Conservation (phyloP, 768 basidiomycete species). For the Trametes cubensis region DNA sequence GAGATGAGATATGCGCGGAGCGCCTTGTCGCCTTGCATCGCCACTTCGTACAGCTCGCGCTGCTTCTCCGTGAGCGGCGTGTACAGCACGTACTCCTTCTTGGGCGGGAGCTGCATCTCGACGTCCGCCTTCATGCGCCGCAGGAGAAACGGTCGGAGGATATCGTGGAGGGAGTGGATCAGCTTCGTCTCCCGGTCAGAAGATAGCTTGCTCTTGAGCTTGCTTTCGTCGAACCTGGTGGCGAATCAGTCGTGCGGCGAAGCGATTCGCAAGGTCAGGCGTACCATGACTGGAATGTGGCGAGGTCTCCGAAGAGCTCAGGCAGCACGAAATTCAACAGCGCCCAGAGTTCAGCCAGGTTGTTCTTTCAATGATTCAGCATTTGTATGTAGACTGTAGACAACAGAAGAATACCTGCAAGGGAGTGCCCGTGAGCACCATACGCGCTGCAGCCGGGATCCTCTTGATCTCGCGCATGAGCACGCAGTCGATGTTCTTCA, state of each 20-base stretch:
- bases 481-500: conserved; percentile 94
- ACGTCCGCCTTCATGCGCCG: conserved; percentile 93
- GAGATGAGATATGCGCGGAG: conserved; percentile 58
- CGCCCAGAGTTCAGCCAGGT: conserved; percentile 92
- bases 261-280: conserved; percentile 7
- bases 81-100: conserved; percentile 94
- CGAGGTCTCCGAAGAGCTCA: conserved; percentile 87
- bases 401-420: conserved; percentile 65
- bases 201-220: conserved; percentile 58
- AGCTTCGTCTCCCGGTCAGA: conserved; percentile 63
- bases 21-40: conserved; percentile 59
- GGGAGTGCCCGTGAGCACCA: conserved; percentile 96
- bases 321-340: conserved; percentile 95
- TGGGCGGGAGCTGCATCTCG: conserved; percentile 73
- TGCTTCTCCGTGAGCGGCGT: conserved; percentile 85
- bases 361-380: conserved; percentile 63
- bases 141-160: conserved; percentile 93
- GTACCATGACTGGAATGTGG: conserved; percentile 89
- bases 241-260: conserved; percentile 33
- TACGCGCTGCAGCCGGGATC: conserved; percentile 79
- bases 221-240: conserved; percentile 71
- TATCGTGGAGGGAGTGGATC: conserved; percentile 80
- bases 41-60: conserved; percentile 80
- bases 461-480: conserved; percentile 90
- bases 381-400: not conserved